Conservation (phyloP, 225 moss, liverwort and hornwort species). For the Pleurozium schreberi region DNA sequence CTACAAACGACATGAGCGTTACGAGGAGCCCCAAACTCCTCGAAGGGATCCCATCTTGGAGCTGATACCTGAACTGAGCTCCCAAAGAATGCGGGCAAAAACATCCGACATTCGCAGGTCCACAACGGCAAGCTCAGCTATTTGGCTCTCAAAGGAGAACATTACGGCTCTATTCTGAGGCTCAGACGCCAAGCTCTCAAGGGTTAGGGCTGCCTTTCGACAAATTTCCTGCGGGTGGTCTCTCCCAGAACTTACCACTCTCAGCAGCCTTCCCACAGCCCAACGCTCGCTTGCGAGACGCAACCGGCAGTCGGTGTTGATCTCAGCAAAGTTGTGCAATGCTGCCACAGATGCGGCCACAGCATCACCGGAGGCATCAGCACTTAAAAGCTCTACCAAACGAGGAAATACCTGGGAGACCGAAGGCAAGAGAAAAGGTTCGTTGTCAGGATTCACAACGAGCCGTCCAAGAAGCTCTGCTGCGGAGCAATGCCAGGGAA, state of each 20-base stretch:
- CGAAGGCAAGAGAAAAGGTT: slow-evolving; percentile 64
- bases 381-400: slow-evolving; percentile 71
- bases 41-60: slow-evolving; percentile 69
- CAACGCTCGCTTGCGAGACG: slow-evolving; percentile 89
- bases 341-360: slow-evolving; percentile 92
- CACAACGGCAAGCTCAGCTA: slow-evolving; percentile 73
- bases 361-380: slow-evolving; percentile 46
- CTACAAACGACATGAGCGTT: neutral
- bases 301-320: slow-evolving; percentile 83
- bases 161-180: slow-evolving; percentile 77
- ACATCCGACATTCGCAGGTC: slow-evolving; percentile 86
- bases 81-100: slow-evolving; percentile 88
- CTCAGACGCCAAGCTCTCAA: slow-evolving; percentile 88
- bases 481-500: slow-evolving; percentile 83
- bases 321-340: slow-evolving; percentile 88
- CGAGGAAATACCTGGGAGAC: slow-evolving; percentile 69
- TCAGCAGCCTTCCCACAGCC: slow-evolving; percentile 66
- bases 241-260: slow-evolving; percentile 48
- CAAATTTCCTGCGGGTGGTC: slow-evolving; percentile 63
- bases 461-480: slow-evolving; percentile 85
- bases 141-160: slow-evolving; percentile 62
- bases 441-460: slow-evolving; percentile 96
- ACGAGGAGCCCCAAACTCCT: slow-evolving; percentile 92
- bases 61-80: slow-evolving; percentile 88
- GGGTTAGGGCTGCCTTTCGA: slow-evolving; percentile 76